Evolutionary conservation across 441 rosid genomes (phyloP), one percentile per base, ranked within the genome.

Genomic region (Dalechampia spathulata): DNA sequence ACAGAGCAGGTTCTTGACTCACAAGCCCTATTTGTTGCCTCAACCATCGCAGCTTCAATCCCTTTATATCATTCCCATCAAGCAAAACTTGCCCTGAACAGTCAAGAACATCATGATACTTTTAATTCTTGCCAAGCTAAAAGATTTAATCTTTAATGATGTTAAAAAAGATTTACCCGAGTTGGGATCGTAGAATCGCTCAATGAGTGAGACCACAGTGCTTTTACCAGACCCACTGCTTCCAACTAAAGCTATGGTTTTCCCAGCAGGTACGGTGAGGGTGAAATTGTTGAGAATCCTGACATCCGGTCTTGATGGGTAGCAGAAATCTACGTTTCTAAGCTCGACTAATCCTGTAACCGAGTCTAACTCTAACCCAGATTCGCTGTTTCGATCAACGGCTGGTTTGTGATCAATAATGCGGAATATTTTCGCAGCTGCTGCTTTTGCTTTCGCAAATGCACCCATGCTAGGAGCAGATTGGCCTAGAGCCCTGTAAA

Each of bases 141-240:
- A 11, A 7, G n/a, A 10, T 26, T 16, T n/a, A n/a, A 19, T 19
- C 45, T 11, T 28, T 23, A 21, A 5, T 36, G 34, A 30, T 28
- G 10, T 49, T 22, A 44, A 51, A 19, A 32, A 41, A 30, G 16
- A 28, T 49, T 60, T 74, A 91, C 99, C 99, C 76, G 96, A 78
- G 60, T 57, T 70, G 25, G 99, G 99, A 74, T 90, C 96, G 28
- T 94, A 94, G 69, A 94, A 94, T 77, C 99, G 66, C 72, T 94
- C 99, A 20, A 94, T 94, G 63, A 94, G 91, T 15, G 99, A 83
- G n/a, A 94, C 99, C 26, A 87, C 96, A 0, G 99, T 94, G 72
- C 99, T 94, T 77, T 94, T 94, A 12, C 99, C 99, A 3, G 97
- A 94, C 64, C 99, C 99, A n/a, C 99, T 94, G 75, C 98, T 90